Evolutionary conservation across 2,329 filamentous ascomycete genomes (phyloP), one percentile per base, ranked within the genome.

Genomic region (Colletotrichum horii): DNA sequence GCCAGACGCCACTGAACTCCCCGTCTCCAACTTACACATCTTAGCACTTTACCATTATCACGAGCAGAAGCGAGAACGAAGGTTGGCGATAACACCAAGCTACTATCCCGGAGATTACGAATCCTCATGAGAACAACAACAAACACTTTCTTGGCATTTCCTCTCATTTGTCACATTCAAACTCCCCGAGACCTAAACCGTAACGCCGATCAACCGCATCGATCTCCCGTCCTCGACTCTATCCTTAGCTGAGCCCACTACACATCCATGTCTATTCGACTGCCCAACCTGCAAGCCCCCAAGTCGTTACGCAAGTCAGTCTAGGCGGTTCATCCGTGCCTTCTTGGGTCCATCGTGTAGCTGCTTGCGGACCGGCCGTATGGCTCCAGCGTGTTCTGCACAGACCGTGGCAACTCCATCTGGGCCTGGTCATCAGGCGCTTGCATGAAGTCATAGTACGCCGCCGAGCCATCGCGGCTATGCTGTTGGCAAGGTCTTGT

Each of bases 391-490:
- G 22, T 43, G 7, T 58, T 14, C 26, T 28, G 36, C 22, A 65
- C 65, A 28, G 72, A 70, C 65, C 58, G 56, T 48, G 74, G 62
- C 70, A 76, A 65, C 58, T 69, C 56, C 12, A 74, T 65, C 15
- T 69, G 64, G 6, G 43, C 70, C 15, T 64, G 26, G 32, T 26
- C 34, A n/a, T 26, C 62, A 4, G 24, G 61, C 34, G 26, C 58
- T 56, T 67, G 56, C 70, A 75, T 64, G 28, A 75, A 73, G 73
- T 75, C 55, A 48, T 75, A 48, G 56, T 61, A 75, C 55, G n/a
- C 56, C 64, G 28, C 34, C 9, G 36, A 58, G 8, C n/a, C 32
- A n/a, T 22, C 24, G 4, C 32, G 19, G 14, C 52, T 28, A 12
- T 74, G 70, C 65, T 34, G 64, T 15, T 26, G 30, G 32, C 70